phyloP scores from a whole-genome alignment of 2,329 filamentous ascomycete genomes.

The Didymella pinodella region DNA sequence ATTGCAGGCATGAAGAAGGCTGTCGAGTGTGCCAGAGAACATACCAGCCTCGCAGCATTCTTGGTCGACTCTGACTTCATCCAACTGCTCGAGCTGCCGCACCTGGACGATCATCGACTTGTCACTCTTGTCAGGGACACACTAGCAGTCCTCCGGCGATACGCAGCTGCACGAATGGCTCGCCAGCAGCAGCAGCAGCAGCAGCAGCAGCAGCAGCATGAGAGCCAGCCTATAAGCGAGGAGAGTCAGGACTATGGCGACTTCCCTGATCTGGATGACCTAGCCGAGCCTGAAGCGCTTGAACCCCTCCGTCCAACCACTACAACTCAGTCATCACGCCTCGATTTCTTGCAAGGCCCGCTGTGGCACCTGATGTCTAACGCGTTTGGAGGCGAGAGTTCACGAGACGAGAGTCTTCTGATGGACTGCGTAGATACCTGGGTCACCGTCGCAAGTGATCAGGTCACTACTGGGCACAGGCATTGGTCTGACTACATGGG shows the following conservation, averaged over 20 bases:
- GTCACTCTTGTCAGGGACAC: conserved; percentile 59
- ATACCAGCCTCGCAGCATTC: conserved; percentile 54
- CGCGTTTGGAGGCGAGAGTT: conserved; percentile 66
- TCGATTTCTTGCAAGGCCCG: conserved; percentile 57
- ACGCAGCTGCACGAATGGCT: conserved; percentile 36
- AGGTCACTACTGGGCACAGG: conserved; percentile 55
- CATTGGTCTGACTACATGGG: conserved; percentile 66
- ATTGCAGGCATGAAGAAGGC: conserved; percentile 61
- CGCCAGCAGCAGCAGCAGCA: conserved; percentile 24
- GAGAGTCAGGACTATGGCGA: conserved; percentile 72
- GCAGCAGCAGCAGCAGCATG: conserved; percentile 30
- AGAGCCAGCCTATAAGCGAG: conserved; percentile 55
- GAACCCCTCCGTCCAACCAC: conserved; percentile 1
- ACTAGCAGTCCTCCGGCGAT: conserved; percentile 58
- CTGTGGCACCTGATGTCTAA: conserved; percentile 66
- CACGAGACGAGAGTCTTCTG: conserved; percentile 62
- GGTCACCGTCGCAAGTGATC: conserved; percentile 58
- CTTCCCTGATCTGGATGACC: conserved; percentile 62
- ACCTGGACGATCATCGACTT: conserved; percentile 56
- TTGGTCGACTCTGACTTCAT: conserved; percentile 56
- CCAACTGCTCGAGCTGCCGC: conserved; percentile 61
- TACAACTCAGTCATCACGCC: conserved; percentile 21
- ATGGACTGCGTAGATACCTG: conserved; percentile 63
- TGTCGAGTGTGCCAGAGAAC: conserved; percentile 52
- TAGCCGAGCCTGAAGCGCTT: conserved; percentile 41